phyloP scores from a whole-genome alignment of 306 rosid species.

The Cercis canadensis region DNA sequence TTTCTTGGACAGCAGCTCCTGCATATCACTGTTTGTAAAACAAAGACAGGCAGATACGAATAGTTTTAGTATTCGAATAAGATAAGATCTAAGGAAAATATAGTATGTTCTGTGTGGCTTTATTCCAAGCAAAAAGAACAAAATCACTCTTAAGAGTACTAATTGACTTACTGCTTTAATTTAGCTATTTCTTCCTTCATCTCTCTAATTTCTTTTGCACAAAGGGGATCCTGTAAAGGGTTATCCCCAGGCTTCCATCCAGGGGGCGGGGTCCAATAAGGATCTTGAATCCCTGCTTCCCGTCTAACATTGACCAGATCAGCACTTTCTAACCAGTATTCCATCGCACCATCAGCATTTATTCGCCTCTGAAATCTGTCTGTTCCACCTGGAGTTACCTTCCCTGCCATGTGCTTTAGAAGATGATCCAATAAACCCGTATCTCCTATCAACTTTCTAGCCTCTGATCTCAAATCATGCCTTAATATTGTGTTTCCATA shows the following conservation, averaged over 20 bases:
- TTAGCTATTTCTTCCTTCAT: constrained; percentile 65
- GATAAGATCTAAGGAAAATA: too few relatives aligned
- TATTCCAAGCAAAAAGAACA: too few relatives aligned
- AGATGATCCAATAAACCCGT: constrained; percentile 68
- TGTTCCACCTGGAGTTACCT: constrained; percentile 56
- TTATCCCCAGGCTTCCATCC: constrained; percentile 88
- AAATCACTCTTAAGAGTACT: too few relatives aligned
- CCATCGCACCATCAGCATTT: constrained; percentile 69
- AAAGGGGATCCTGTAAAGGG: constrained; percentile 63
- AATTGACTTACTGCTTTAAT: constrained; percentile 56
- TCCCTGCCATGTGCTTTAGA: constrained; percentile 68
- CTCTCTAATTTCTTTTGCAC: constrained; percentile 53
- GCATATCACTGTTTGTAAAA: constrained; percentile 52
- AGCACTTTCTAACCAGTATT: constrained; percentile 67
- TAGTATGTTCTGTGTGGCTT: too few relatives aligned
- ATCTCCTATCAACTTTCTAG: constrained; percentile 63
- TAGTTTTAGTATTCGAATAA: too few relatives aligned
- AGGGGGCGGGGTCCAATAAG: constrained; percentile 26
- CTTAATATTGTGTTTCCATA: constrained; percentile 56
- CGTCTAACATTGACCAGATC: constrained; percentile 48
- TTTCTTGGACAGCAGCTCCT: constrained; percentile 47
- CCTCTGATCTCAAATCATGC: constrained; percentile 58
- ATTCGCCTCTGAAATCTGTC: constrained; percentile 60
- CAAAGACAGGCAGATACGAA: not conserved
- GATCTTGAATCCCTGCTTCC: constrained; percentile 62